phyloP scores from a whole-genome alignment of 805 yeast species.

The Candida fluviatilis region DNA sequence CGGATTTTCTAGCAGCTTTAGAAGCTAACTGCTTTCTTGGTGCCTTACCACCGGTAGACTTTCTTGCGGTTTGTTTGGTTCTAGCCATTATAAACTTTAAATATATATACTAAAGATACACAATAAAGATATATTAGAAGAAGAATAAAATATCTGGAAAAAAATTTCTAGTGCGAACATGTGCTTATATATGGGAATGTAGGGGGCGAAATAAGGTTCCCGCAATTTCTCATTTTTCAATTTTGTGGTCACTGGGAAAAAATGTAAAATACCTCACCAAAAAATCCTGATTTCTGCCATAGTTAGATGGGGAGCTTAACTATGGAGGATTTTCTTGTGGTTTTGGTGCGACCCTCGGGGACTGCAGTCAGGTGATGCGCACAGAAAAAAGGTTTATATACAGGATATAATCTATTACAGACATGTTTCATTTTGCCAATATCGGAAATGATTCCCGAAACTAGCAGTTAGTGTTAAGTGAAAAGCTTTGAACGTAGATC shows the following conservation, averaged over 20 bases:
- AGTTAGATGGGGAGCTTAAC: not conserved
- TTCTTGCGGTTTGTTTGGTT: slow-evolving; percentile 93
- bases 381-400: not conserved
- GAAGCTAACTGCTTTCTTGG: slow-evolving; percentile 93
- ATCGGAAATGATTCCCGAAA: too few species aligned
- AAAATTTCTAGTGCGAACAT: not conserved
- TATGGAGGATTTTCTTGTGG: not conserved
- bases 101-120: slow-evolving; percentile 2
- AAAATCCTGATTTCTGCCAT: not conserved
- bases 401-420: too few species aligned
- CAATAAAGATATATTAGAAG: not conserved
- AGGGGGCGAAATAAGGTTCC: not conserved
- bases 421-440: too few species aligned
- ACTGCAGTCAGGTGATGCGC: too few species aligned
- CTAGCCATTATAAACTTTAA: slow-evolving; percentile 63
- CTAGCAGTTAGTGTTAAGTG: too few species aligned
- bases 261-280: not conserved
- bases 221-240: too few species aligned
- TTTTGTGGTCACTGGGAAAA: not conserved
- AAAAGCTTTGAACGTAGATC: too few species aligned
- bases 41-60: slow-evolving; percentile 93
- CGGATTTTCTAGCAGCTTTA: slow-evolving; percentile 90
- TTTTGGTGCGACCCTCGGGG: too few species aligned
- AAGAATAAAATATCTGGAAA: not conserved
- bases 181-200: not conserved